Evolutionary conservation across 2,329 filamentous ascomycete genomes (phyloP), one percentile per base, ranked within the genome.

Genomic region (Nemania diffusa): DNA sequence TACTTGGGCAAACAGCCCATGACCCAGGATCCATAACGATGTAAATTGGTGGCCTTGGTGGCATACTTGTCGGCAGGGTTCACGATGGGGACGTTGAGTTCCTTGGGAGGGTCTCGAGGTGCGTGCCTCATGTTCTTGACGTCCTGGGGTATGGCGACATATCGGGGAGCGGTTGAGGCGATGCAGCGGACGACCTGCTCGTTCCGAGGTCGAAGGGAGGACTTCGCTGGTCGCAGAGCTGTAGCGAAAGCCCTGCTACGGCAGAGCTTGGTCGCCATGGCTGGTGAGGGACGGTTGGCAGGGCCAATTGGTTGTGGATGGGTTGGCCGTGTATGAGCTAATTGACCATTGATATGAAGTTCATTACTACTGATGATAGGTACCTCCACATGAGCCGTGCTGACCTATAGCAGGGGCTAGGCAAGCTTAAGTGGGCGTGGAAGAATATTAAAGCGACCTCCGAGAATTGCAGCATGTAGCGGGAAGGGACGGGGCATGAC

Each of bases 1-100:
- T 97, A 97, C 86, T 97, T 98, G 76, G 96, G 97, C 78, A 99
- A 83, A 81, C 93, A 97, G 73, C 94, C 94, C 89, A 99, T 95
- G 77, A 99, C 84, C 88, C 97, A 99, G 78, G 97, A 90, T 77
- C 96, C 96, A 79, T 99, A 99, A 77, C 90, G 91, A 86, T 99
- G 96, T 78, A 98, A 85, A 78, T 91, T 88, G 73, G 97, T 92
- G 73, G 92, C 89, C 84, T 95, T 96, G 78, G 92, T 90, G 79
- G 91, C 86, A 82, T 94, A 97, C 82, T 96, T 97, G 86, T 98
- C 96, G 80, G 92, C 88, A 40, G 95, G 94, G 83, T 98, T 97
- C 76, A 97, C 87, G 75, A 97, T 84, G 65, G 94, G 92, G 24
- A 85, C 91, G 77, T 92, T 89, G 71, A 97, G 88, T 73, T 88